A percentile compares a stretch with the other conserved stretches of the same genome.
Evolutionary conservation across 2,329 filamentous ascomycete species (phyloP).

Genomic region (Gliomastix tumulicola): DNA sequence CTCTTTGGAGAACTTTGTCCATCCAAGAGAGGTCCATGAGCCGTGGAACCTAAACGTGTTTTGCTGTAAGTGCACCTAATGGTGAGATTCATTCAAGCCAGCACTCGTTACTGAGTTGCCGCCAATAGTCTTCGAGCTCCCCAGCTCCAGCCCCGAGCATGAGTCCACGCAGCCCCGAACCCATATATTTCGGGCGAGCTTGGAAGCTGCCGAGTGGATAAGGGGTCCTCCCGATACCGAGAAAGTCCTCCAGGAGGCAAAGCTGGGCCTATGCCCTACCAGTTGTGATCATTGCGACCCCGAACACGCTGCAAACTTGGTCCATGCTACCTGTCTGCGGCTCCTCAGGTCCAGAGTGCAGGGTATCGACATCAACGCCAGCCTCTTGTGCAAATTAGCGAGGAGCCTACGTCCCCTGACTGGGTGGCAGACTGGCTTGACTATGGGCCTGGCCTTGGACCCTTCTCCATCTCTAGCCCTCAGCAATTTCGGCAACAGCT

Average conservation of each 20-base stretch:
- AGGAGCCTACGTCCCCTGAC: not conserved
- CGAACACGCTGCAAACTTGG: not conserved
- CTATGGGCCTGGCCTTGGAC: not conserved
- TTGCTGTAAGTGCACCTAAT: not conserved
- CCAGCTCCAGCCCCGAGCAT: not conserved
- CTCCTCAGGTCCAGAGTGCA: not conserved
- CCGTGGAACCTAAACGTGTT: not conserved
- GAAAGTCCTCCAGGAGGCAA: not conserved
- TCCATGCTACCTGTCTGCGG: not conserved
- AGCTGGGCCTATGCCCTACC: no score
- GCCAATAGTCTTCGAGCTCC: not conserved
- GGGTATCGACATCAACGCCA: not conserved
- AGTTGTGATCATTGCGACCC: not conserved
- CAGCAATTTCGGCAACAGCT: not conserved
- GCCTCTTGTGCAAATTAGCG: not conserved
- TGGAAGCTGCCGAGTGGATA: no score
- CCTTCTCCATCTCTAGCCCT: not conserved
- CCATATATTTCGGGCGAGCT: not conserved
- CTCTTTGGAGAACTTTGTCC: no score
- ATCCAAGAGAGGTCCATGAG: not conserved
- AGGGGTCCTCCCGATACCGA: no score
- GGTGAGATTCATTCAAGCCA: not conserved
- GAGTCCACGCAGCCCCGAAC: not conserved
- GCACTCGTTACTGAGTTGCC: not conserved
- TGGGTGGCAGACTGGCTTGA: not conserved